Conservation (phyloP, 805 yeast genomes). For the Zygoascus bituminiphila region DNA sequence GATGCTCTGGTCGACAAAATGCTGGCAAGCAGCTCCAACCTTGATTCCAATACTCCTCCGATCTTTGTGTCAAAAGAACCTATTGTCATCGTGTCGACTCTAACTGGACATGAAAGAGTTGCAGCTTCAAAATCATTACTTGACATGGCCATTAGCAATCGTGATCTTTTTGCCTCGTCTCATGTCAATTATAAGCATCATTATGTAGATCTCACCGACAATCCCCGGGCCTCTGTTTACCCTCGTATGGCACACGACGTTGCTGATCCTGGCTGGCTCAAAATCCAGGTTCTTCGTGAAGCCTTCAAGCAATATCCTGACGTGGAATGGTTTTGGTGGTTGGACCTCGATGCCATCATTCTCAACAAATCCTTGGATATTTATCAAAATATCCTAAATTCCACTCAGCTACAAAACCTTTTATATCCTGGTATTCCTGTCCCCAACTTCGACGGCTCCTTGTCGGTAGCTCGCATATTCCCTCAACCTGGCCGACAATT, state of each 20-base stretch:
- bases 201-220: neutral
- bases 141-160: neutral
- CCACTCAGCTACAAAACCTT: constrained; percentile 20
- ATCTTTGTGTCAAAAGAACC: neutral
- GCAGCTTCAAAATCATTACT: neutral
- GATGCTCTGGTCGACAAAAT: neutral
- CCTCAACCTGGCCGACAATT: neutral
- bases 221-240: neutral
- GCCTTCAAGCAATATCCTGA: constrained; percentile 25
- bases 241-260: neutral
- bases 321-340: constrained; percentile 33
- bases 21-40: neutral
- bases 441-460: neutral
- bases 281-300: constrained; percentile 27
- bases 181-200: neutral
- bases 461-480: neutral
- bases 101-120: neutral
- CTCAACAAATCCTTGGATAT: constrained; percentile 25
- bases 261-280: constrained; percentile 21
- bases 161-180: neutral
- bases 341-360: constrained; percentile 28
- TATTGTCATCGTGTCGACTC: neutral
- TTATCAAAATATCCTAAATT: constrained; percentile 22
- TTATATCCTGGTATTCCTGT: constrained; percentile 15
- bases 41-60: neutral